Evolutionary conservation across 768 basidiomycete genomes (phyloP).

Genomic region (Leccinum obscurum): DNA sequence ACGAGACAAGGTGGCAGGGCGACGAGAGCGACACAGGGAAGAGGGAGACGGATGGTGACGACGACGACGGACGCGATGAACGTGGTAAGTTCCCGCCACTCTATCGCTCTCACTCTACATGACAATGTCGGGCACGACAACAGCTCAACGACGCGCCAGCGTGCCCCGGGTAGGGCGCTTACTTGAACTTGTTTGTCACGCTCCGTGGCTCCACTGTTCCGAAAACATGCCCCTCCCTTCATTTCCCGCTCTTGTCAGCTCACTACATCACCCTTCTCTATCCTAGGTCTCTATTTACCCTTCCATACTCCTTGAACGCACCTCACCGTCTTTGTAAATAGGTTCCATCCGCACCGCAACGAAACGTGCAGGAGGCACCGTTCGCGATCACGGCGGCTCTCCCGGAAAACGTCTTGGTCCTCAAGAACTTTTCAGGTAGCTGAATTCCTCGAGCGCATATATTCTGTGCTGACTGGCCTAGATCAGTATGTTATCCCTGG

Average conservation of each 20-base stretch:
- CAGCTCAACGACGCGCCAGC: no score
- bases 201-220: constrained; percentile 12
- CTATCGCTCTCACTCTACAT: no score
- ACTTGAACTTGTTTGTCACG: constrained; percentile 9
- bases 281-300: constrained; percentile 28
- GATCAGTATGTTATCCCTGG: constrained; percentile 93
- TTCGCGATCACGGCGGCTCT: constrained; percentile 90
- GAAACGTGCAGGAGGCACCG: constrained; percentile 93
- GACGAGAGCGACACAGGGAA: no score
- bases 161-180: not conserved
- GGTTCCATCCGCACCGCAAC: constrained; percentile 89
- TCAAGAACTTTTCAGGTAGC: constrained; percentile 94
- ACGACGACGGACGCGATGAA: no score
- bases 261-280: constrained; percentile 51
- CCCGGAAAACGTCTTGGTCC: constrained; percentile 88
- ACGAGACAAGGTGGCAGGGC: no score
- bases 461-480: constrained; percentile 34
- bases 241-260: constrained; percentile 44
- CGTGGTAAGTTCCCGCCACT: no score
- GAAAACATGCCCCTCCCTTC: constrained; percentile 21
- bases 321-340: constrained; percentile 19
- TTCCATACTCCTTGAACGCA: not conserved
- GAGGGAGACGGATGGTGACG: no score
- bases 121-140: no score
- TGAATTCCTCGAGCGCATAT: not conserved